Evolutionary conservation across 371 early-diverging fungal genomes (phyloP), one percentile per base, ranked within the genome.

Genomic region (Smittium culicis): DNA sequence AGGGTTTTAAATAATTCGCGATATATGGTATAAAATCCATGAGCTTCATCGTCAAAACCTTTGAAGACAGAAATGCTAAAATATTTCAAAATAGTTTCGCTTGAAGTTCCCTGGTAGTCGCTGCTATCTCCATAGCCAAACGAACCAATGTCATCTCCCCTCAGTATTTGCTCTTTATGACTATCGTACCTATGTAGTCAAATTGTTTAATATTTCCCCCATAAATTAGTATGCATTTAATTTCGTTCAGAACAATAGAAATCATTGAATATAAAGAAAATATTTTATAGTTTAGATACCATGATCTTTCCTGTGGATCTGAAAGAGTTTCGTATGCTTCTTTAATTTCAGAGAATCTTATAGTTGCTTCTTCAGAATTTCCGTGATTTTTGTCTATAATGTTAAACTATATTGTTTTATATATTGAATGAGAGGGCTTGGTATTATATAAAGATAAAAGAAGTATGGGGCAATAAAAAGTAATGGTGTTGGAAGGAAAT

Each of bases 291-390:
- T n/a, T n/a, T 14, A n/a, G 5, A 59, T 59, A 59, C 93, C 93
- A 94, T 2, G 89, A 80, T 45, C 96, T 86, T 76, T 95, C 96
- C 61, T 94, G 90, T 16, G 88, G 86, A 74, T 91, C 89, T 2
- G 86, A 88, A 58, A 92, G 70, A 0, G 89, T 86, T 67, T 94
- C 93, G 72, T 96, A 95, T 1, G 97, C 97, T 64, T 88, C 83
- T 68, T 89, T 91, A 57, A 96, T 88, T 68, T 86, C 76, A 0
- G 90, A 84, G 80, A 97, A 97, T 60, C 83, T 78, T 35, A 83
- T 79, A 8, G 91, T 93, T 1, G 94, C 89, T 75, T 92, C 93
- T 63, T 91, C 88, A 11, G 86, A 75, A 64, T 86, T 77, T 69
- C 88, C 83, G 32, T 80, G 82, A 81, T 96, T 95, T 74, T 94